These are phyloP conservation scores for Paecilomyces sp. DNA, from an alignment of 2,329 filamentous ascomycete genomes.

Conservation along the genomic window DNA sequence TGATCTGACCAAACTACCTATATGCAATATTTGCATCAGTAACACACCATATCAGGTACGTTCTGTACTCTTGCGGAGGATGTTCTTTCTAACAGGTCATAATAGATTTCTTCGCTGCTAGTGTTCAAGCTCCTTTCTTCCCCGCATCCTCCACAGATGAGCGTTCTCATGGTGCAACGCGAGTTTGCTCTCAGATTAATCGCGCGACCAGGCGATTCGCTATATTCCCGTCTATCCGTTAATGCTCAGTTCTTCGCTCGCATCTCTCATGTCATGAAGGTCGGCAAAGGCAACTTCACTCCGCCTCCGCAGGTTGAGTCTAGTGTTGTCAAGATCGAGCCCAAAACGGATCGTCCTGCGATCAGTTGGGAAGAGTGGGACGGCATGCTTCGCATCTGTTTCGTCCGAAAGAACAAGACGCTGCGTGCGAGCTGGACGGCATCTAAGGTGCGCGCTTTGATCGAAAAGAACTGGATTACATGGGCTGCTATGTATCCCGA, in stretches of 20 bases:
- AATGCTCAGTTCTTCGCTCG: constrained; percentile 91
- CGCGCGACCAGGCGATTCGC: constrained; percentile 76
- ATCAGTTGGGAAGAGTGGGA: constrained; percentile 96
- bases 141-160: constrained; percentile 71
- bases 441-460: constrained; percentile 46
- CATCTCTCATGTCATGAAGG: constrained; percentile 64
- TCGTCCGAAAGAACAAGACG: constrained; percentile 77
- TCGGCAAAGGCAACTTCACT: constrained; percentile 93
- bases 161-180: constrained; percentile 92
- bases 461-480: constrained; percentile 12
- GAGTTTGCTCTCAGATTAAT: constrained; percentile 90
- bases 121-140: constrained; percentile 85
- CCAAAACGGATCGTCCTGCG: constrained; percentile 75
- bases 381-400: constrained; percentile 68
- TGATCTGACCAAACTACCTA: constrained; percentile 47
- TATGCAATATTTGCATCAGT: constrained; percentile 54
- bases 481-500: constrained; percentile 8
- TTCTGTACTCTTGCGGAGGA: neutral
- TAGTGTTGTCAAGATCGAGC: constrained; percentile 82
- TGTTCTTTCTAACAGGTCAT: constrained; percentile 10
- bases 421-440: constrained; percentile 69
- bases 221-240: constrained; percentile 85
- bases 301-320: constrained; percentile 90
- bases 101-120: constrained; percentile 76
- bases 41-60: constrained; percentile 64